Evolutionary conservation across 148 eudicot species (phyloP).

Genomic region (Vaccinium corymbosum): DNA sequence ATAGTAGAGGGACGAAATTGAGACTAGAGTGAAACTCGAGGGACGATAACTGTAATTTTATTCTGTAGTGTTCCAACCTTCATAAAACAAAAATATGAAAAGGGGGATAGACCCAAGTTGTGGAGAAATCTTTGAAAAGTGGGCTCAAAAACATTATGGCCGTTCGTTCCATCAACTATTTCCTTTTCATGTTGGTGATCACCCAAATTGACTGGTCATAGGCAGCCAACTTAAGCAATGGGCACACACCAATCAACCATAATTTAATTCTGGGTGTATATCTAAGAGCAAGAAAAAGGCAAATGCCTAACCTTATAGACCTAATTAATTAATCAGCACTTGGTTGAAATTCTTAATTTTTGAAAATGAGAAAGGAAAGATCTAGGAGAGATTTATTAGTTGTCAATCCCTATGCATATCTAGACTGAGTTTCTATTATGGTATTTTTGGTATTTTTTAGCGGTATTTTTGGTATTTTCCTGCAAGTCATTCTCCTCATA

Average conservation of each 20-base stretch:
- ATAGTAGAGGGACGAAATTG: not conserved
- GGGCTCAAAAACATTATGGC: not conserved
- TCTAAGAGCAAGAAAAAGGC: not conserved
- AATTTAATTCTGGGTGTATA: not conserved
- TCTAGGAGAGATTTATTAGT: no score
- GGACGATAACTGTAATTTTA: not conserved
- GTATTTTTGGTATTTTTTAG: no score
- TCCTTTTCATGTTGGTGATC: conserved; percentile 2
- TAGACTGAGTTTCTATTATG: no score
- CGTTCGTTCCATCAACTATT: not conserved
- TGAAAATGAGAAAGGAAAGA: no score
- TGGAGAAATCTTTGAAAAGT: not conserved
- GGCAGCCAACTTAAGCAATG: not conserved
- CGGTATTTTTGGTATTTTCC: no score
- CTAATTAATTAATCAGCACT: not conserved
- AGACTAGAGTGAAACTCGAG: not conserved
- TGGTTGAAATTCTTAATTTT: not conserved
- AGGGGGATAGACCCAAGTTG: not conserved
- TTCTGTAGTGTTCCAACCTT: not conserved
- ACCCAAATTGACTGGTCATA: conserved; percentile 10
- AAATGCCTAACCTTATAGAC: not conserved
- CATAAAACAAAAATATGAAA: not conserved
- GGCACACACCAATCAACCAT: not conserved
- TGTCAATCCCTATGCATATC: no score
- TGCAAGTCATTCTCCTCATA: no score